Percentiles rank a stretch among this genome's conserved stretches.
Conservation (phyloP, 2,329 filamentous ascomycete genomes). For the Rhynchosporium agropyri region DNA sequence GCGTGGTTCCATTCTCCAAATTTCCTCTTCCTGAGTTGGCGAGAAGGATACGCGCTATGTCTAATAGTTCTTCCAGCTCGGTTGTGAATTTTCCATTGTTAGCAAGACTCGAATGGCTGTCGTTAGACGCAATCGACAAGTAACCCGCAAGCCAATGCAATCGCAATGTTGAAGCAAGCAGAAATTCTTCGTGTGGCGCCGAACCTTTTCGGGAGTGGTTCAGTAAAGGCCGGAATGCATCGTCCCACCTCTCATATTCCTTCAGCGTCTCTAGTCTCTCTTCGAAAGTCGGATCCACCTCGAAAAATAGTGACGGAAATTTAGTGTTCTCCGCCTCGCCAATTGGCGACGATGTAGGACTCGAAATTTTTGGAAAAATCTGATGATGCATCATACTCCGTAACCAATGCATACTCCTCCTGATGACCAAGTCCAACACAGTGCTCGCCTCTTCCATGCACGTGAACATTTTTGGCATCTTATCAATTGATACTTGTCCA, state of each 20-base stretch:
- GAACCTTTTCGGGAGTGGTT: conserved; percentile 24
- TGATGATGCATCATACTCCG: conserved; percentile 34
- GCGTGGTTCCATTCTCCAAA: background rate
- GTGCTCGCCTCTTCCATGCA: conserved; percentile 26
- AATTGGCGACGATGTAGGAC: conserved; percentile 13
- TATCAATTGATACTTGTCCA: conserved; percentile 29
- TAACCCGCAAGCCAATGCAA: conserved; percentile 34
- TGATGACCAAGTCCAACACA: conserved; percentile 31
- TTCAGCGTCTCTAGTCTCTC: conserved; percentile 29
- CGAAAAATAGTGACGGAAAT: conserved; percentile 29
- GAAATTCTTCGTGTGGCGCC: conserved; percentile 24
- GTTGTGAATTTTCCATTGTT: conserved; percentile 23
- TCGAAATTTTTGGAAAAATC: conserved; percentile 24
- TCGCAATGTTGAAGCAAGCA: conserved; percentile 27
- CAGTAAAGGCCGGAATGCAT: conserved; percentile 31
- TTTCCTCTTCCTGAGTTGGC: conserved; percentile 16
- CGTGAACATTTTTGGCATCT: conserved; percentile 31
- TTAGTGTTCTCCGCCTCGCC: conserved; percentile 19
- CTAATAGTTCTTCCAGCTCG: conserved; percentile 28
- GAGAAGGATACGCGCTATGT: conserved; percentile 26
- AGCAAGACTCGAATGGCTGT: conserved; percentile 22
- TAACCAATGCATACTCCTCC: conserved; percentile 36
- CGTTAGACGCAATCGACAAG: conserved; percentile 30
- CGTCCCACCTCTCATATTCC: conserved; percentile 36
- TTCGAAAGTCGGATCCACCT: conserved; percentile 33